Conservation (phyloP, 768 basidiomycete species). For the Suillus variegatus region DNA sequence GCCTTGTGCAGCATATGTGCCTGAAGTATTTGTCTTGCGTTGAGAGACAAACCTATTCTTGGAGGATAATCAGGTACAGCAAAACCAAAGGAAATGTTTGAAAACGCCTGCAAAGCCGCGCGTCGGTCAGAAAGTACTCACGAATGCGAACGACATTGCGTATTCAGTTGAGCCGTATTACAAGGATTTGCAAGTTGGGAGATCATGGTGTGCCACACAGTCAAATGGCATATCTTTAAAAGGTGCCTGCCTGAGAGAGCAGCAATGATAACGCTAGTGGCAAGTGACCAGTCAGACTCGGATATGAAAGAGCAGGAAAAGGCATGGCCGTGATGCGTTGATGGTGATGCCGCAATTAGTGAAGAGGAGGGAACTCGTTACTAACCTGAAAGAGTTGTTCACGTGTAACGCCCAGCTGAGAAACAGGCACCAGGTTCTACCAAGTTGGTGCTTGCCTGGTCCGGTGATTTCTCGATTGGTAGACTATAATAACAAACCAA, state of each 20-base stretch:
- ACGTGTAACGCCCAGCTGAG: slow-evolving; percentile 9
- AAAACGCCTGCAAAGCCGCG: background rate
- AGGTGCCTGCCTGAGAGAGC: background rate
- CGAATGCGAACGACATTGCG: background rate
- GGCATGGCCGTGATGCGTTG: slow-evolving; percentile 8
- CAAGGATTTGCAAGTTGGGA: background rate
- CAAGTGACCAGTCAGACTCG: slow-evolving; percentile 1
- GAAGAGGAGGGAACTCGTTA: background rate
- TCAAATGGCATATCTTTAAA: background rate
- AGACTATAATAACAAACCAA: slow-evolving; percentile 9
- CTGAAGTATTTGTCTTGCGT: slow-evolving; percentile 8
- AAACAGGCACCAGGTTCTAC: slow-evolving; percentile 3
- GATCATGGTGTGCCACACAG: background rate
- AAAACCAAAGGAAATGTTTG: background rate
- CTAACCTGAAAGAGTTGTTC: background rate
- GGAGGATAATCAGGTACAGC: slow-evolving; percentile 10
- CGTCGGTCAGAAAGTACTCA: background rate
- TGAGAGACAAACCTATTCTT: slow-evolving; percentile 6
- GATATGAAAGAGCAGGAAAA: slow-evolving; percentile 8
- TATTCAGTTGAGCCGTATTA: background rate
- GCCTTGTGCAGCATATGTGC: slow-evolving; percentile 6
- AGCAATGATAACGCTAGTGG: background rate
- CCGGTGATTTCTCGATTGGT: slow-evolving; percentile 11
- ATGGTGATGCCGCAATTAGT: slow-evolving; percentile 6
- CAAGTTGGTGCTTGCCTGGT: background rate